These are phyloP conservation scores for Ogataea zsoltii DNA, from an alignment of 805 yeast genomes.

Conservation along the genomic window DNA sequence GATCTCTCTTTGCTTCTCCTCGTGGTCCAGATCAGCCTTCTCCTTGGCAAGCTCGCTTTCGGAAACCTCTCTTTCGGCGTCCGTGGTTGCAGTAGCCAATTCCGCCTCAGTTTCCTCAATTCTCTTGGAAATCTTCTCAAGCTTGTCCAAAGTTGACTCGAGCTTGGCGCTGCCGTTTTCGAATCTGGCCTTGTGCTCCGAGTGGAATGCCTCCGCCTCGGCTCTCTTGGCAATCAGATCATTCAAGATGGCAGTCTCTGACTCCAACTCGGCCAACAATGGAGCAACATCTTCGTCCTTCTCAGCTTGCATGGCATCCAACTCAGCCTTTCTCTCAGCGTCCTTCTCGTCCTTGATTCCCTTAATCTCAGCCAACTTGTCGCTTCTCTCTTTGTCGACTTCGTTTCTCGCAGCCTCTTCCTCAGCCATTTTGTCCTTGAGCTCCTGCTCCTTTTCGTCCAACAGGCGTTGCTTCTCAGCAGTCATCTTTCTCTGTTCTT, in stretches of 20 bases:
- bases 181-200: constrained; percentile 45
- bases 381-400: constrained; percentile 42
- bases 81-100: constrained; percentile 35
- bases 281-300: constrained; percentile 58
- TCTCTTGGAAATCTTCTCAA: constrained; percentile 43
- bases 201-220: constrained; percentile 44
- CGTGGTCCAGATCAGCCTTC: constrained; percentile 30
- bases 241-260: constrained; percentile 49
- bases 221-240: constrained; percentile 52
- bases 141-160: constrained; percentile 44
- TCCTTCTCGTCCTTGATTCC: constrained; percentile 45
- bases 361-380: constrained; percentile 44
- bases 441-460: constrained; percentile 48
- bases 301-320: constrained; percentile 49
- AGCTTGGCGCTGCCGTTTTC: constrained; percentile 44
- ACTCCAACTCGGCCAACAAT: constrained; percentile 49
- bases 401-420: constrained; percentile 43
- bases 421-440: constrained; percentile 37
- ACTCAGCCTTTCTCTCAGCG: constrained; percentile 46
- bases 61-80: constrained; percentile 30
- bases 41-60: constrained; percentile 28
- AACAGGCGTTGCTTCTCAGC: constrained; percentile 37
- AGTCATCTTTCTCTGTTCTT: constrained; percentile 46
- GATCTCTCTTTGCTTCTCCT: constrained; percentile 31
- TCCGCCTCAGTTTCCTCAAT: constrained; percentile 42